Evolutionary conservation across 768 basidiomycete species (phyloP), one percentile per base, ranked within the genome.

Genomic region (Naganishia vishniacii): DNA sequence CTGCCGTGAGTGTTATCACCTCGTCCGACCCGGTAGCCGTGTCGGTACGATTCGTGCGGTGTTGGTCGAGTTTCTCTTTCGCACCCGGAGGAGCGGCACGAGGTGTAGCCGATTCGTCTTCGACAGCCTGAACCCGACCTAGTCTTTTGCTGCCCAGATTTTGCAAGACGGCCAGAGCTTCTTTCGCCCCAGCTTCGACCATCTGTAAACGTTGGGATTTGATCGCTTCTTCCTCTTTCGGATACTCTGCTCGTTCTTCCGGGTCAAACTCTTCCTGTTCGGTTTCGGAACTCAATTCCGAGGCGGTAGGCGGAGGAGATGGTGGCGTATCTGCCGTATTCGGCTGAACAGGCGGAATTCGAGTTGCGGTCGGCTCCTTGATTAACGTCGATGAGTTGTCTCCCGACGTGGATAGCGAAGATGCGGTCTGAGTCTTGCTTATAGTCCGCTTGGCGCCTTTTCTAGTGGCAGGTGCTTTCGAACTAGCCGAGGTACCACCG

Each of bases 101-200:
- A 2, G 56, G 51, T 2, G 45, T 64, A 32, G 53, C 42, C 16
- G 32, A 42, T 9, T 63, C 49, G 37, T 49, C 62, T 25, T 26
- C 37, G 15, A 40, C 31, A 11, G 26, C 29, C 8, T 47, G 47
- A 37, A 28, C 37, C 49, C 28, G 26, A 25, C 9, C 41, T 26
- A 16, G 53, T 40, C 56, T 37, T 45, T 32, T 59, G 51, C 40
- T 62, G 16, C 65, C 63, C 25, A 67, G 45, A 29, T 31, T 45
- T 32, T 62, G 61, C 32, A 67, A 28, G 16, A 67, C 65, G 26
- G 61, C 42, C 45, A 61, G 18, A 8, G 65, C 61, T 42, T 67
- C 65, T 32, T 47, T 58, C 29, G 65, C 65, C 3, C 65, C 65
- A 13, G 28, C 37, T 28, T 51, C 61, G 29, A 67, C 48, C 62